Percentiles rank a stretch among this genome's conserved stretches.
These are phyloP conservation scores for Aspergillus indologenus DNA, from an alignment of 495 filamentous ascomycete genomes.

Conservation along the genomic window DNA sequence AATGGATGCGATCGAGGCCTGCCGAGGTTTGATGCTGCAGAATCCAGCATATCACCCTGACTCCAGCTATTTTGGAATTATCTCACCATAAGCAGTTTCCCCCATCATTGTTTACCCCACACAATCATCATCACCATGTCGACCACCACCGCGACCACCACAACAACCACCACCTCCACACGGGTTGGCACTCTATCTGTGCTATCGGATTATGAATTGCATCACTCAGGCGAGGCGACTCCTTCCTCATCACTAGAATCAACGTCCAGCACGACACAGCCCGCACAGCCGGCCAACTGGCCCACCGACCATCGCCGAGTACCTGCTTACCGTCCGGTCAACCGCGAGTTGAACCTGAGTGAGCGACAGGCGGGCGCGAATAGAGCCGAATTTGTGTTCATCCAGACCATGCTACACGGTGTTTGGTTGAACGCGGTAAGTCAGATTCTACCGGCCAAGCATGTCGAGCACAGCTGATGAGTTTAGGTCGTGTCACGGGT, in stretches of 20 bases:
- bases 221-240: constrained; percentile 27
- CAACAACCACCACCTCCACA: constrained; percentile 26
- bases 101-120: background rate
- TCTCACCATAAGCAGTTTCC: background rate
- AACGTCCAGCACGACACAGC: constrained; percentile 4
- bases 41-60: background rate
- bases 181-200: constrained; percentile 26
- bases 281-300: constrained; percentile 33
- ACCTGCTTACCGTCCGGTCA: constrained; percentile 48
- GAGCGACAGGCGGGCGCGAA: constrained; percentile 44
- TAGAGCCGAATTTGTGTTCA: constrained; percentile 41
- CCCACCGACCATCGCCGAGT: constrained; percentile 46
- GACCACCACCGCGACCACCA: constrained; percentile 23
- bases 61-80: background rate
- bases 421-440: constrained; percentile 52
- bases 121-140: constrained; percentile 31
- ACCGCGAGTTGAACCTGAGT: constrained; percentile 38
- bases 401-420: constrained; percentile 52
- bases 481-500: constrained; percentile 32
- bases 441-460: too few relatives aligned
- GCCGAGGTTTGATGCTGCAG: background rate
- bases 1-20: constrained; percentile 11
- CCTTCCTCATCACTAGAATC: constrained; percentile 5
- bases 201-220: constrained; percentile 50
- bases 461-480: background rate